Percentiles rank a stretch among this genome's conserved stretches.
Evolutionary conservation across 306 rosid species (phyloP).

Genomic region (Elaeagnus macrophylla): DNA sequence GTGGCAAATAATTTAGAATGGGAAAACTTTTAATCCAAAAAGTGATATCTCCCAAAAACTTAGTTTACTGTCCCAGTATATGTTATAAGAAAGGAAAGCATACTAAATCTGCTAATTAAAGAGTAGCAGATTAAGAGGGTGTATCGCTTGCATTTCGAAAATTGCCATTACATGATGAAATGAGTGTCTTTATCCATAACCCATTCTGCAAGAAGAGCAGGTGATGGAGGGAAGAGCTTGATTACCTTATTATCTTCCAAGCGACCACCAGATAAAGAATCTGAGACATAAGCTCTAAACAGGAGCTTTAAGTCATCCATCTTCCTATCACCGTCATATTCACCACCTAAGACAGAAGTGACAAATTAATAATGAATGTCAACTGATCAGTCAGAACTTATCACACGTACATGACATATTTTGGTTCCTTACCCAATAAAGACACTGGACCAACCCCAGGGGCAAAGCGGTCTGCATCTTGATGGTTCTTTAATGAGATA

Average conservation of each 20-base stretch:
- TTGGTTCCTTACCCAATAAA: constrained; percentile 47
- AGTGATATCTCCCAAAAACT: no score
- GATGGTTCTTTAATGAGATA: constrained; percentile 67
- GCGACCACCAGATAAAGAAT: constrained; percentile 42
- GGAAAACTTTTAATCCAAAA: no score
- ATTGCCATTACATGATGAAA: no score
- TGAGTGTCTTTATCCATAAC: not conserved
- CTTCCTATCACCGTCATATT: constrained; percentile 56
- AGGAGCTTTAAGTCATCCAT: constrained; percentile 88
- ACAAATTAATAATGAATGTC: constrained; percentile 19
- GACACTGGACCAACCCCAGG: constrained; percentile 84
- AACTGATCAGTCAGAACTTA: constrained; percentile 6
- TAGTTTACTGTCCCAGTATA: no score
- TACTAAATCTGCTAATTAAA: no score
- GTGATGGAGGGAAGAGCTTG: not conserved
- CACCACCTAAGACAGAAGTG: constrained; percentile 59
- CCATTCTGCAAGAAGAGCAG: not conserved
- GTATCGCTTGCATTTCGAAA: no score
- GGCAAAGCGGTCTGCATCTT: constrained; percentile 63
- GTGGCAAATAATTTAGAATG: no score
- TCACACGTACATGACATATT: constrained; percentile 7
- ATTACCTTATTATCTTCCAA: constrained; percentile 48
- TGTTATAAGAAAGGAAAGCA: no score
- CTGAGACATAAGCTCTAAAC: constrained; percentile 44
- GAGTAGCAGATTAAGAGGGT: no score